phyloP scores from a whole-genome alignment of 2,329 filamentous ascomycete species.

The Cladosporium oxysporum region DNA sequence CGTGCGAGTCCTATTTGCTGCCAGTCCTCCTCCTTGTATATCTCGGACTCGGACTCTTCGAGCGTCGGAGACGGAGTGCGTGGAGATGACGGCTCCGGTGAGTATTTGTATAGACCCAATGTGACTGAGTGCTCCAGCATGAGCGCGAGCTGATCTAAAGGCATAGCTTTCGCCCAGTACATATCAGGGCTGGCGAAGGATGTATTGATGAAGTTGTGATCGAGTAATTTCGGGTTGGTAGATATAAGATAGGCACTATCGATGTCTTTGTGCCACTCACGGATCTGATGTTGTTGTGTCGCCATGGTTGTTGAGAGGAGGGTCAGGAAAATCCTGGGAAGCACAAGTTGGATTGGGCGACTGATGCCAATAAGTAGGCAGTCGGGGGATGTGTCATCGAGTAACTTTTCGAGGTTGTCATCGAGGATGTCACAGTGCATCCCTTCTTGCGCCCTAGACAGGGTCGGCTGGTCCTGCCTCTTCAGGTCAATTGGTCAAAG shows the following conservation, averaged over 20 bases:
- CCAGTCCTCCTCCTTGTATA: constrained; percentile 16
- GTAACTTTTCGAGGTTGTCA: neutral
- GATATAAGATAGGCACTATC: constrained; percentile 24
- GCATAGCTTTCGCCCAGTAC: constrained; percentile 34
- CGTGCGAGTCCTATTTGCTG: constrained; percentile 34
- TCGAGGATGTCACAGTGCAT: constrained; percentile 1
- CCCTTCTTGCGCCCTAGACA: neutral
- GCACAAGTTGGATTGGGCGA: neutral
- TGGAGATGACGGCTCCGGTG: constrained; percentile 28
- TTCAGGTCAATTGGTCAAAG: neutral
- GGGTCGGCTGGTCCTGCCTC: neutral
- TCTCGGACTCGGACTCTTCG: constrained; percentile 15
- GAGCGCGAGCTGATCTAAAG: constrained; percentile 22
- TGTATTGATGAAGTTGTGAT: constrained; percentile 31
- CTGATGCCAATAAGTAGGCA: neutral
- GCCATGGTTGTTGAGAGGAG: neutral
- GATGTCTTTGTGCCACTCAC: constrained; percentile 7
- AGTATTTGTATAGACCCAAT: constrained; percentile 31
- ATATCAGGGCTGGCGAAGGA: constrained; percentile 33
- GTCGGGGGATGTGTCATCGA: neutral
- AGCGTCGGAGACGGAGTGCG: constrained; percentile 29
- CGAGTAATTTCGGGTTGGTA: constrained; percentile 24
- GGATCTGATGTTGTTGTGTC: neutral
- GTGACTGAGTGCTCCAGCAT: constrained; percentile 33
- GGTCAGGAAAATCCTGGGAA: neutral